Percentiles rank a stretch among this genome's conserved stretches.
phyloP scores from a whole-genome alignment of 1,284 basidiomycete species.

The Takashimella tepidaria region DNA sequence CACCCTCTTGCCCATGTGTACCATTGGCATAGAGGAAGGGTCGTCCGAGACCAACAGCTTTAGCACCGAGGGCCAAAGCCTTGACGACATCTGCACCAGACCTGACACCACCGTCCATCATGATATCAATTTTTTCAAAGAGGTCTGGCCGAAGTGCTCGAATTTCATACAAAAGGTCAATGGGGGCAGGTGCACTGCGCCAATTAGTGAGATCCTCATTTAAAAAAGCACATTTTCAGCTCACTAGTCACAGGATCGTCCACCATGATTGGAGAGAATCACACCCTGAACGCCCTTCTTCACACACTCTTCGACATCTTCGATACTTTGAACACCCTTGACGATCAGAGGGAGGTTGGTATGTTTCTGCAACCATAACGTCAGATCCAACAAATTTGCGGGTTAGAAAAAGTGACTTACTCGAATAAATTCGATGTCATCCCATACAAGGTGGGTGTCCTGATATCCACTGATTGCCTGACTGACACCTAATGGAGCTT shows the following conservation, averaged over 20 bases:
- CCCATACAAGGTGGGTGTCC: slow-evolving; percentile 49
- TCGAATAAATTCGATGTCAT: slow-evolving; percentile 46
- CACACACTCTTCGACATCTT: slow-evolving; percentile 52
- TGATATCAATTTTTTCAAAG: slow-evolving; percentile 53
- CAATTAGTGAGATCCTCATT: slow-evolving; percentile 4
- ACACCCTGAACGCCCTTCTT: slow-evolving; percentile 53
- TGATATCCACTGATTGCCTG: slow-evolving; percentile 52
- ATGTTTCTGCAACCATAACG: slow-evolving; percentile 35
- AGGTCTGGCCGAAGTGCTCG: slow-evolving; percentile 50
- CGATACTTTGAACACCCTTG: slow-evolving; percentile 53
- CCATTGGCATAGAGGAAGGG: slow-evolving; percentile 54
- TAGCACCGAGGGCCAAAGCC: slow-evolving; percentile 55
- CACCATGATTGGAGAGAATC: slow-evolving; percentile 33
- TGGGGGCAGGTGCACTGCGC: slow-evolving; percentile 45
- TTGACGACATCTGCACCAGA: slow-evolving; percentile 56
- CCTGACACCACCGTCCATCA: slow-evolving; percentile 55
- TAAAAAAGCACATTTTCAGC: no score
- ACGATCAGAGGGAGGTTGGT: slow-evolving; percentile 51
- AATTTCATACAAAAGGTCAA: slow-evolving; percentile 50
- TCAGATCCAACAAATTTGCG: slow-evolving; percentile 13
- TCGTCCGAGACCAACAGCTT: slow-evolving; percentile 55
- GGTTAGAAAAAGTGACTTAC: slow-evolving; percentile 29
- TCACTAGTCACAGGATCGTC: slow-evolving; percentile 46
- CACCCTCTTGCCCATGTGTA: slow-evolving; percentile 53
- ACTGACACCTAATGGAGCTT: slow-evolving; percentile 45